Evolutionary conservation across 2,329 filamentous ascomycete genomes (phyloP).

Genomic region (Zopfia rhizophila): DNA sequence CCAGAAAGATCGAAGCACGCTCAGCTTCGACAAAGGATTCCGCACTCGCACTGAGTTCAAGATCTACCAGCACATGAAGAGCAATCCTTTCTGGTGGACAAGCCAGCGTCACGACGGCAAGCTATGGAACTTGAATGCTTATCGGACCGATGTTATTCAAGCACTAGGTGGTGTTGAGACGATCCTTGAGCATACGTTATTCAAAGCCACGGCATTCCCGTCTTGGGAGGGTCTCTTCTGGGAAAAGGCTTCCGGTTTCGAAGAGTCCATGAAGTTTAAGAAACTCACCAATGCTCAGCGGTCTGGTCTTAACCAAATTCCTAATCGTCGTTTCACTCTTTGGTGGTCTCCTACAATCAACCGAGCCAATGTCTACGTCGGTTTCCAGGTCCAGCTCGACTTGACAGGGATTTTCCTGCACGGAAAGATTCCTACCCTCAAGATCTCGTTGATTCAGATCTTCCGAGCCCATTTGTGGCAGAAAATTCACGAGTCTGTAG

Average conservation of each 20-base stretch:
- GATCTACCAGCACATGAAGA: conserved; percentile 98
- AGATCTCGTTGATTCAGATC: conserved; percentile 98
- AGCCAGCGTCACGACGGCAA: conserved; percentile 97
- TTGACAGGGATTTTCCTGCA: conserved; percentile 98
- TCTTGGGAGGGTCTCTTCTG: conserved; percentile 98
- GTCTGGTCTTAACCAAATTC: conserved; percentile 97
- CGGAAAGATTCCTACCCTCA: conserved; percentile 97
- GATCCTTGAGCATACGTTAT: conserved; percentile 94
- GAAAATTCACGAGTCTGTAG: conserved; percentile 98
- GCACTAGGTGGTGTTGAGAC: conserved; percentile 96
- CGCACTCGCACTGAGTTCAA: conserved; percentile 96
- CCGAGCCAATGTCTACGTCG: conserved; percentile 95
- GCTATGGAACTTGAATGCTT: conserved; percentile 95
- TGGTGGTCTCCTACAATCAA: conserved; percentile 97
- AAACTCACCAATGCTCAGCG: conserved; percentile 97
- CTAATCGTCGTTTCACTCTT: conserved; percentile 96
- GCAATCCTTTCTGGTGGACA: conserved; percentile 99
- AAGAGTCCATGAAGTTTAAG: conserved; percentile 91
- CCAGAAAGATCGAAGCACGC: conserved; percentile 96
- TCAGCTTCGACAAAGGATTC: conserved; percentile 99
- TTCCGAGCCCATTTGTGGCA: conserved; percentile 99
- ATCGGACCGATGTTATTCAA: conserved; percentile 96
- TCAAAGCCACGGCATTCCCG: conserved; percentile 96
- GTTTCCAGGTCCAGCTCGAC: conserved; percentile 99
- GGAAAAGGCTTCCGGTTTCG: conserved; percentile 69